Base-by-base conservation (phyloP, 768 basidiomycete genomes). In the Mycena metata region DNA sequence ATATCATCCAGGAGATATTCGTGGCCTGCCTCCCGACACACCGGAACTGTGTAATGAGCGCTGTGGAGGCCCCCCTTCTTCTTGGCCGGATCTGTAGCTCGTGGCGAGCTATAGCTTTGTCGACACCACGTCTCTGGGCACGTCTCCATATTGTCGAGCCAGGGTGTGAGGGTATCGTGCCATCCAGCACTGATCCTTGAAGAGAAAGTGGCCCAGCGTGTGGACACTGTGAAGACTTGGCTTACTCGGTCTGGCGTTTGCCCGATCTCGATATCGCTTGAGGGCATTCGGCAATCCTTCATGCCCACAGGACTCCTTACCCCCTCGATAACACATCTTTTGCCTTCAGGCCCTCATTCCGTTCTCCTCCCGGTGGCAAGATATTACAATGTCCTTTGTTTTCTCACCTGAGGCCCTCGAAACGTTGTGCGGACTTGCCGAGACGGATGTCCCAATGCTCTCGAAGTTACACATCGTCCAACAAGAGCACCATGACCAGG, bases 11-110 rank as follows among this genome's bases (percentile, higher is more conserved):
- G 16, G 68, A 65, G 6, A 65, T 69, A 21, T 70, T 66, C 42
- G 24, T 63, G 17, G 60, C 65, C 15, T 70, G 69, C 54, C 23
- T 70, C 5, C 64, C 69, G 1, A 63, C 52, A 2, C 47, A 70
- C 21, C 54, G 65, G 8, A 66, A 66, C 19, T 66, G 59, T 30
- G 69, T 57, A 5, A 66, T 67, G 59, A 64, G 55, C 42, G 58
- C 58, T 1, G 24, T 30, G 1, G 66, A 65, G 24, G 63, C 67
- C 3, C 67, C 70, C 13, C 42, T 71, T 12, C 63, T 69, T 19
- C 63, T 71, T 0, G 63, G 66, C 0, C 63, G 67, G 35, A 59
- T 71, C 10, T 71, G 70, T 41, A 64, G 67, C 63, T 30, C 57
- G 1, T 71, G 70, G 70, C 36, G 70, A 30, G 16, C 58, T 0